These are phyloP conservation scores for Caloboletus inedulis DNA, from an alignment of 1,284 basidiomycete species.

Conservation along the genomic window DNA sequence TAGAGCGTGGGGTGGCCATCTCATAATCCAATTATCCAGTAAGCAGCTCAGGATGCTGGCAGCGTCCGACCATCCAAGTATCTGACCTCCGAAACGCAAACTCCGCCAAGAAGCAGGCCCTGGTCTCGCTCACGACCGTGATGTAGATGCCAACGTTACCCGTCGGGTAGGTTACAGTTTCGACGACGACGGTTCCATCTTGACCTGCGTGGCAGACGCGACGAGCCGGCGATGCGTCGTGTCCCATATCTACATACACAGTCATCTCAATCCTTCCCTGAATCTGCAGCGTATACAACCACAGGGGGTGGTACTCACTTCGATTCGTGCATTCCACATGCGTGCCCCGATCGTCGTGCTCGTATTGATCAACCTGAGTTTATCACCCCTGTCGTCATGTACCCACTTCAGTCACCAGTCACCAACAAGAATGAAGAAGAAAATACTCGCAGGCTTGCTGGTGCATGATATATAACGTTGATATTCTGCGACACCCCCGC, in stretches of 20 bases:
- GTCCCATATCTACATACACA: slow-evolving; percentile 49
- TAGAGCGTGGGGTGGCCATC: background rate
- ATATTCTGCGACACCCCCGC: slow-evolving; percentile 44
- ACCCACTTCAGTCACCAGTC: slow-evolving; percentile 1
- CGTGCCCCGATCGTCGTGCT: slow-evolving; percentile 44
- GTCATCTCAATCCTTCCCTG: background rate
- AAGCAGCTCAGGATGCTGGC: too few species aligned
- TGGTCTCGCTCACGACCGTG: background rate
- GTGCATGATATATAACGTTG: slow-evolving; percentile 51
- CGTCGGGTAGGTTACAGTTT: slow-evolving; percentile 30
- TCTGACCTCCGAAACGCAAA: background rate
- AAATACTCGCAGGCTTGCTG: slow-evolving; percentile 44
- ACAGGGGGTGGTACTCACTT: slow-evolving; percentile 36
- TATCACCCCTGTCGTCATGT: slow-evolving; percentile 41
- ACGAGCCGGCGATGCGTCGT: slow-evolving; percentile 47
- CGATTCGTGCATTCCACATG: slow-evolving; percentile 42
- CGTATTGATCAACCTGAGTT: slow-evolving; percentile 46
- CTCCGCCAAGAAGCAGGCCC: background rate
- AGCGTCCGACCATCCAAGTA: background rate
- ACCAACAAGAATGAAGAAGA: background rate
- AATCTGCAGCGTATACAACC: background rate
- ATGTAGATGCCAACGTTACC: background rate
- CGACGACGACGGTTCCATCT: slow-evolving; percentile 46
- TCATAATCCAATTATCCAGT: background rate
- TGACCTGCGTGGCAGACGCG: slow-evolving; percentile 52